These are phyloP conservation scores for Penicillium nucicola DNA, from an alignment of 495 filamentous ascomycete species.

Conservation along the genomic window DNA sequence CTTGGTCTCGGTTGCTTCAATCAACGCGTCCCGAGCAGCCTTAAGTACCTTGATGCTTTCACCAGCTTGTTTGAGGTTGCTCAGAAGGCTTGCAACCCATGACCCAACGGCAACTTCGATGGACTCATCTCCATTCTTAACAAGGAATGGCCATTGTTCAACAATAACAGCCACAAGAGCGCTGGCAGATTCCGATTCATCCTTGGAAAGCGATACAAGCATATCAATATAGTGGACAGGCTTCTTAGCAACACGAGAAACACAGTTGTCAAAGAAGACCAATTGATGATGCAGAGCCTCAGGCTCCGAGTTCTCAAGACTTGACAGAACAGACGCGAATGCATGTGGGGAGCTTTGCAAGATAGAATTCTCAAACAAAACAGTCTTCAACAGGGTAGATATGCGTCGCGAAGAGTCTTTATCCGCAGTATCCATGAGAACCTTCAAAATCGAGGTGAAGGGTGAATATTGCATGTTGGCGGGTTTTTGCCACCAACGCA, in stretches of 20 bases:
- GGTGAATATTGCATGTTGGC: constrained; percentile 50
- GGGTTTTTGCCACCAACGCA: constrained; percentile 77
- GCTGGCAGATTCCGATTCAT: constrained; percentile 38
- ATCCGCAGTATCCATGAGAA: constrained; percentile 34
- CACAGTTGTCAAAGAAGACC: constrained; percentile 77
- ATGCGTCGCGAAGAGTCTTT: constrained; percentile 34
- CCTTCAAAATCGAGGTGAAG: constrained; percentile 45
- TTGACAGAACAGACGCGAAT: constrained; percentile 40
- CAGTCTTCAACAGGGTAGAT: constrained; percentile 27
- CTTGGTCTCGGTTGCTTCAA: constrained; percentile 36
- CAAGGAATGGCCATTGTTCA: constrained; percentile 75
- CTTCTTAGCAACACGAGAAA: constrained; percentile 62
- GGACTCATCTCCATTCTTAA: constrained; percentile 42
- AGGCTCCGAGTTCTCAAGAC: constrained; percentile 38
- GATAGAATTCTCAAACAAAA: constrained; percentile 37
- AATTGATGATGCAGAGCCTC: constrained; percentile 30
- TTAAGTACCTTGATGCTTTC: constrained; percentile 41
- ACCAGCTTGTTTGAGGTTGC: constrained; percentile 41
- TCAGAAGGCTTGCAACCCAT: constrained; percentile 53
- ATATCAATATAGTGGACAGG: constrained; percentile 72
- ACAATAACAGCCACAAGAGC: constrained; percentile 60
- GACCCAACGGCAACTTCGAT: constrained; percentile 41
- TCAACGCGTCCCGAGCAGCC: constrained; percentile 37
- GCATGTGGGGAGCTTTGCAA: constrained; percentile 25
- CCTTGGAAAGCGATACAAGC: constrained; percentile 33